These are phyloP conservation scores for Russula earlei DNA, from an alignment of 768 basidiomycete genomes.

Conservation along the genomic window DNA sequence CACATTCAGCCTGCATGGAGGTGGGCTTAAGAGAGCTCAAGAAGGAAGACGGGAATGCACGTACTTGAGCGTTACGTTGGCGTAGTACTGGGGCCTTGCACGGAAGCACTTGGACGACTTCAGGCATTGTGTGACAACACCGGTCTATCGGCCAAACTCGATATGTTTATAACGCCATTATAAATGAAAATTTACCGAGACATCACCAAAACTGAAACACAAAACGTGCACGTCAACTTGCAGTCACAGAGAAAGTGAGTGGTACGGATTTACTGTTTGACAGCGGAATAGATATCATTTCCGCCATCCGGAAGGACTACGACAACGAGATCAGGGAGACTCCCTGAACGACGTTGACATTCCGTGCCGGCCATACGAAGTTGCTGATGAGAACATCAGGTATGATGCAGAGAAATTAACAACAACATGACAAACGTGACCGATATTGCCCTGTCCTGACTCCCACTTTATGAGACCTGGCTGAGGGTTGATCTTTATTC, in stretches of 20 bases:
- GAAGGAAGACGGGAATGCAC: conserved; percentile 20
- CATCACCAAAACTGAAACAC: conserved; percentile 58
- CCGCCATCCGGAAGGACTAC: conserved; percentile 65
- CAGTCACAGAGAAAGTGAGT: background rate
- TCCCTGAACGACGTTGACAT: conserved; percentile 32
- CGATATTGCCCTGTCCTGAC: conserved; percentile 48
- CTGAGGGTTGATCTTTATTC: conserved; percentile 44
- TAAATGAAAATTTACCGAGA: conserved; percentile 32
- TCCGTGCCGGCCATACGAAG: conserved; percentile 43
- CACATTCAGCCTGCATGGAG: conserved; percentile 55
- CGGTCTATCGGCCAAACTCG: conserved; percentile 34
- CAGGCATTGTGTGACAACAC: conserved; percentile 73
- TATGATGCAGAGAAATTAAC: background rate
- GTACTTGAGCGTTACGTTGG: conserved; percentile 73
- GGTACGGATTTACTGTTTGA: conserved; percentile 59
- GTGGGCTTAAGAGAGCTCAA: background rate
- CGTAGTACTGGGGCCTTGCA: conserved; percentile 70
- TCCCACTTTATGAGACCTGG: conserved; percentile 43
- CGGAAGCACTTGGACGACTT: conserved; percentile 55
- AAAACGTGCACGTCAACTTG: conserved; percentile 1
- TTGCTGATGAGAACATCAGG: conserved; percentile 27
- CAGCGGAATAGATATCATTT: conserved; percentile 64
- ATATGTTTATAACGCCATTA: background rate
- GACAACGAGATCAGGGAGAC: conserved; percentile 49
- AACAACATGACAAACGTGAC: background rate